phyloP scores from a whole-genome alignment of 2,329 filamentous ascomycete genomes.

The Incumbomyces delicatus region DNA sequence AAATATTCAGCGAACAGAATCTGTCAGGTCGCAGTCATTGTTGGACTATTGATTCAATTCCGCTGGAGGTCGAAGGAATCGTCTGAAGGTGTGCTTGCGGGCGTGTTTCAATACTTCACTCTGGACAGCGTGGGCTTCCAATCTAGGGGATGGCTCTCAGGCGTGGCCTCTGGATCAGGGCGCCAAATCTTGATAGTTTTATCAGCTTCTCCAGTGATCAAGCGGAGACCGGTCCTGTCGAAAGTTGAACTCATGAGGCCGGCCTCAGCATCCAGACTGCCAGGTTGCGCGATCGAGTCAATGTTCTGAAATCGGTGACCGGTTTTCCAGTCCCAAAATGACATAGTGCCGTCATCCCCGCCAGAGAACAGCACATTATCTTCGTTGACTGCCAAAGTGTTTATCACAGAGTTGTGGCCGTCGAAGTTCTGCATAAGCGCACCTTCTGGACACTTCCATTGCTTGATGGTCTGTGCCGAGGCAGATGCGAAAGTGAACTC shows the following conservation, averaged over 20 bases:
- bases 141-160: slow-evolving; percentile 80
- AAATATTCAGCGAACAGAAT: no score
- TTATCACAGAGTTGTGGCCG: slow-evolving; percentile 92
- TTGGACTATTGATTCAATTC: no score
- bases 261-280: slow-evolving; percentile 84
- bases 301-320: slow-evolving; percentile 83
- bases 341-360: slow-evolving; percentile 90
- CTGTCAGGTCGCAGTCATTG: no score
- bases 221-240: slow-evolving; percentile 73
- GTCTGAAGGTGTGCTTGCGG: no score
- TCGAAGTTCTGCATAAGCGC: slow-evolving; percentile 99
- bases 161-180: slow-evolving; percentile 80
- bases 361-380: slow-evolving; percentile 93
- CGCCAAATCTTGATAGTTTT: slow-evolving; percentile 99
- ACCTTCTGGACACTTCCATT: slow-evolving; percentile 97
- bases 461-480: slow-evolving; percentile 90
- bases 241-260: slow-evolving; percentile 93
- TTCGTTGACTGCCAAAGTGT: slow-evolving; percentile 84
- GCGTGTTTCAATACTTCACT: slow-evolving; percentile 61
- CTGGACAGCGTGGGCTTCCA: slow-evolving; percentile 78
- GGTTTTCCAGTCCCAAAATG: slow-evolving; percentile 98
- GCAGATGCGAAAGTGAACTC: slow-evolving; percentile 96
- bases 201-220: slow-evolving; percentile 92
- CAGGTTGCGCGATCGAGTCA: slow-evolving; percentile 87
- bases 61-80: no score